Evolutionary conservation across 306 rosid genomes (phyloP), one percentile per base, ranked within the genome.

Genomic region (Dalbergia cochinchinensis): DNA sequence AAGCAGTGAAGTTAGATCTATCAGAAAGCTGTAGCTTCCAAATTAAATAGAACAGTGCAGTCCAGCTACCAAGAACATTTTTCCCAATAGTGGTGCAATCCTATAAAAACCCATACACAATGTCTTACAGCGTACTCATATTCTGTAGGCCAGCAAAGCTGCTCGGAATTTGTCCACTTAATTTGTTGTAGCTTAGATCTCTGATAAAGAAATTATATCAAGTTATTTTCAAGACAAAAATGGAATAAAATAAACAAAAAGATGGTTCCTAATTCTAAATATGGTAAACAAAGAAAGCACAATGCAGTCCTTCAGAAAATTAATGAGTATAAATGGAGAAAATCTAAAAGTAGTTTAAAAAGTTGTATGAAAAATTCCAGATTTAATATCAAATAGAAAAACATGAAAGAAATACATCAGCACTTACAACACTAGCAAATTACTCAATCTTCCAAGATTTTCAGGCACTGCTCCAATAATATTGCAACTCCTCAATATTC

Each of bases 401-500:
- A 37, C 5, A 53, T 4, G n/a, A 41, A 44, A 73, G 4, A 57
- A 16, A 15, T 9, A 68, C 65, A 58, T 6, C 69, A 72, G 67
- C 11, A 61, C 96, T 85, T 54, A 89, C 97, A 93, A 79, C 59
- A 77, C 69, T 83, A 50, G 76, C 77, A 93, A 81, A 3, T 4
- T 71, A 2, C 35, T 57, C 65, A 93, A 65, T 5, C 58, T 10
- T 58, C 78, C 89, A 6, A 93, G 85, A 83, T 76, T 87, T 5
- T 81, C 83, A 22, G 83, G 86, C 35, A 73, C 65, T 3, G 44
- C 12, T 62, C 88, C 86, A 53, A 54, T 60, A 53, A 85, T 77
- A 69, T 85, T 82, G 83, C 88, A 81, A 54, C 86, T 85, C 83
- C 88, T 82, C 71, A 85, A 2, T 47, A 85, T 22, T 59, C 88